Evolutionary conservation across 2,329 filamentous ascomycete species (phyloP), one percentile per base, ranked within the genome.

Genomic region (Aspergillus viridinutans): DNA sequence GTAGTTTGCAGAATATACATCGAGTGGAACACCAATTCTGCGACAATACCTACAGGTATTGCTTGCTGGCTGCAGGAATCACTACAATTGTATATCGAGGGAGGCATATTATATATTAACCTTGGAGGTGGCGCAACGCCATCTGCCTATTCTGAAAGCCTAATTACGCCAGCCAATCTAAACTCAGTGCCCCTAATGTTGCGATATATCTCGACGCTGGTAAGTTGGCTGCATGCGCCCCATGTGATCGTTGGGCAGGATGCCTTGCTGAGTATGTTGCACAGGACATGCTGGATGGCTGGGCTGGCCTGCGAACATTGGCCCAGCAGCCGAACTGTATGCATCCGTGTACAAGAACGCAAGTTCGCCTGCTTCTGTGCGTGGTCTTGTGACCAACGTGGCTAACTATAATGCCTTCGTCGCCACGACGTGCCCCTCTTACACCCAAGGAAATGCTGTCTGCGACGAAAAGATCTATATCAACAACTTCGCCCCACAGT

Each of bases 231-330:
- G 28, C 28, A 7, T 28, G 28, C 28, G 28, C 2, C 28, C 28
- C 8, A 1, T 28, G 28, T 28, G 28, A 10, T 10, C 8, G 28
- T 9, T 28, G 28, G 3, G 28, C 3, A 28, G 28, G 28, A 86
- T 51, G 74, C 76, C 60, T 75, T 76, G 49, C 75, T 87, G 61
- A 84, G 86, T 72, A n/a, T 49, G 17, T 10, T 35, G n/a, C 20
- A 21, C 40, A 72, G 69, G 70, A 43, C 84, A 87, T 69, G 83
- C 81, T 26, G 84, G 85, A 58, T 87, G 85, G 85, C 77, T 87
- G 48, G 84, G 84, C 65, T 86, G 84, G 84, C 69, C 80, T 20
- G 83, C 81, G 58, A 87, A 87, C 72, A 79, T 84, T 49, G 62
- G 63, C 5, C 81, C 81, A 7, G 78, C 80, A 1, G 81, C 81